phyloP scores from a whole-genome alignment of 306 rosid genomes.

The Cicer judaicum region DNA sequence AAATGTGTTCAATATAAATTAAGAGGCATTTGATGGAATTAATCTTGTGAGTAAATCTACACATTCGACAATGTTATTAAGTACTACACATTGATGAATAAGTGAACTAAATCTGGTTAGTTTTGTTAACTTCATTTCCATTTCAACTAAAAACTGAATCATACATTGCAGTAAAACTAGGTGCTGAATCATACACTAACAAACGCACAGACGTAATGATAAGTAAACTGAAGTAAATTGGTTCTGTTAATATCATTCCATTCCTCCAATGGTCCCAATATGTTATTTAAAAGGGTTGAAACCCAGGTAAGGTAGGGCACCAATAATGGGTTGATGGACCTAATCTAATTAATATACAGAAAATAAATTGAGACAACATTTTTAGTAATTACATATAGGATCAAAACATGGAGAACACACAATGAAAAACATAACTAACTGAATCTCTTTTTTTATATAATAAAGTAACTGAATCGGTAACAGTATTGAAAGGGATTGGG shows the following conservation, averaged over 20 bases:
- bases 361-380: constrained; percentile 19
- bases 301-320: not conserved
- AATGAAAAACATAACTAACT: not conserved
- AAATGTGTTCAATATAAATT: constrained; percentile 14
- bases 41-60: constrained; percentile 21
- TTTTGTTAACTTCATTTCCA: constrained; percentile 31
- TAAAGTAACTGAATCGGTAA: not conserved
- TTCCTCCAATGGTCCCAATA: not conserved
- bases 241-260: constrained; percentile 10
- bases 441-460: too few species aligned
- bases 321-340: constrained; percentile 4
- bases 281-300: constrained; percentile 17
- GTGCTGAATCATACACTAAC: not conserved
- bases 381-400: not conserved
- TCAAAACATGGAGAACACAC: not conserved
- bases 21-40: not conserved
- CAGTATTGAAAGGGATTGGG: constrained; percentile 11
- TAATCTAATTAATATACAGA: not conserved
- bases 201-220: not conserved
- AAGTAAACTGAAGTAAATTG: not conserved
- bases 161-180: not conserved
- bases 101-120: not conserved
- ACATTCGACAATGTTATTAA: constrained; percentile 15
- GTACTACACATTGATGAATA: constrained; percentile 10
- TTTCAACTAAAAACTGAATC: constrained; percentile 6